Base-by-base conservation (phyloP, 2,329 filamentous ascomycete genomes). In the Nannizzia gypsea region DNA sequence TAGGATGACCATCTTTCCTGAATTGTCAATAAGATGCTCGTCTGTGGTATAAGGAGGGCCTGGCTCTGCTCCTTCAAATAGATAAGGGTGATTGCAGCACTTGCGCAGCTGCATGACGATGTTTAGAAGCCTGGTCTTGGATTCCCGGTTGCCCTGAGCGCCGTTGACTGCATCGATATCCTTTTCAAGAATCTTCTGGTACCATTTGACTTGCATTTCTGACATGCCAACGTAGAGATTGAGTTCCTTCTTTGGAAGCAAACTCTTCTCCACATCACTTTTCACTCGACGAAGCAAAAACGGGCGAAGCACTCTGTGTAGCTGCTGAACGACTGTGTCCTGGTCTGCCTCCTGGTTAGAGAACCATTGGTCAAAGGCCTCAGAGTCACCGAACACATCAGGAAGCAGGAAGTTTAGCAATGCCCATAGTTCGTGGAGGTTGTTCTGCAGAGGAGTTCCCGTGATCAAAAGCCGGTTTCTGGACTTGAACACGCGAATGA, bases 101-200 rank as follows among this genome's bases (percentile, higher is more conserved):
- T 99, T 99, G 67, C 93, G 87, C 64, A 99, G 82, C 74, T 99
- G 93, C 93, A 99, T 99, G 67, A 99, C 93, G 70, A 99, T 99
- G 75, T 99, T 99, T 64, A 99, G 81, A 22, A 99, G 82, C 64
- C 93, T 85, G 1, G 93, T 99, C 78, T 99, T 99, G 34, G 92
- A 97, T 75, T 99, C 93, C 62, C 91, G 88, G 76, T 96, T 99
- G 57, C 93, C 93, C 64, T 88, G 90, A 31, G 92, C 93, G 63
- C 93, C 93, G 66, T 99, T 99, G 68, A 99, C 92, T 13, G 93
- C 93, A 73, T 99, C 93, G 63, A 99, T 99, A 69, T 99, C 93
- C 76, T 97, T 99, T 70, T 99, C 93, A 2, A 99, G 79, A 67
- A 99, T 99, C 77, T 96, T 97, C 73, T 96, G 88, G 71, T 99